A percentile compares a stretch with the other conserved stretches of the same genome.
phyloP scores from a whole-genome alignment of 345 rosid genomes.

The Rhizophora apiculata region DNA sequence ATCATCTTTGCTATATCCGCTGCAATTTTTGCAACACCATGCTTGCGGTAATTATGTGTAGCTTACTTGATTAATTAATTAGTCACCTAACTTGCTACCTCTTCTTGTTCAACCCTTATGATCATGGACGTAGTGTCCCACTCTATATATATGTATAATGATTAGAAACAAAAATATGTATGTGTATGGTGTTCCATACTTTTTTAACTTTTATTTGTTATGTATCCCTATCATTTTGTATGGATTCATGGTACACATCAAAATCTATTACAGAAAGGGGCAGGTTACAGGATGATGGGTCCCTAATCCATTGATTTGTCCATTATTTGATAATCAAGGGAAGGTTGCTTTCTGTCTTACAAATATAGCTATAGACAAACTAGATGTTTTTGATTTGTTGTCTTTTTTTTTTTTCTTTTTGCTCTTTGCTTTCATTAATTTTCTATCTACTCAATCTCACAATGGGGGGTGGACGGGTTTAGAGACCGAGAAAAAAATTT shows the following conservation, averaged over 20 bases:
- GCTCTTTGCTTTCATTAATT: too few relatives aligned
- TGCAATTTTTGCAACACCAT: conserved; percentile 99
- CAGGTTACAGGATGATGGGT: background rate
- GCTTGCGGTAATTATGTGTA: conserved; percentile 69
- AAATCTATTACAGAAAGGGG: background rate
- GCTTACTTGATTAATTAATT: background rate
- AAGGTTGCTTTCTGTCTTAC: background rate
- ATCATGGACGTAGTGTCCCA: background rate
- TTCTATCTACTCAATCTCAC: too few relatives aligned
- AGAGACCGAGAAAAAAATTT: too few relatives aligned
- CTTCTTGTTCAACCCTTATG: background rate
- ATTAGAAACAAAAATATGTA: background rate
- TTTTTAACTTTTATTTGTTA: background rate
- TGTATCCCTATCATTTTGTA: background rate
- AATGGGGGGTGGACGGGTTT: too few relatives aligned
- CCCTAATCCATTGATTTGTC: too few relatives aligned
- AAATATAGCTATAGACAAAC: background rate
- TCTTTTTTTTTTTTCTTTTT: too few relatives aligned
- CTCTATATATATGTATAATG: background rate
- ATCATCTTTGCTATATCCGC: conserved; percentile 92
- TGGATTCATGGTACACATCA: background rate
- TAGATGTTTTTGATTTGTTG: too few relatives aligned
- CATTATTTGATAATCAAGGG: background rate
- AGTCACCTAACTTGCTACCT: background rate
- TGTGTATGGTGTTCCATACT: background rate